phyloP scores from a whole-genome alignment of 805 yeast species.

The Candida ulmi region DNA sequence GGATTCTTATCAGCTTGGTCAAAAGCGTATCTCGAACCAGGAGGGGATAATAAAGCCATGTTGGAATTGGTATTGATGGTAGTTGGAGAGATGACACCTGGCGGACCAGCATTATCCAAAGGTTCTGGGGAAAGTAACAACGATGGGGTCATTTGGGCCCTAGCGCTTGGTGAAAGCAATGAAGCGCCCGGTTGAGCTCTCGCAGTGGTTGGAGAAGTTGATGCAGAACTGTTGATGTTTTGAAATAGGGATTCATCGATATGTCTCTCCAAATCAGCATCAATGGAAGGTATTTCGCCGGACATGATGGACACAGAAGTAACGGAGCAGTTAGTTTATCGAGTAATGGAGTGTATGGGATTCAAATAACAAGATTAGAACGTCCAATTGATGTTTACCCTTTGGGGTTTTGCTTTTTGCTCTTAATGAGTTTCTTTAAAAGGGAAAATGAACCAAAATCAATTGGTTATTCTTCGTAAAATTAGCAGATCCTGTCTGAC shows the following conservation, averaged over 20 bases:
- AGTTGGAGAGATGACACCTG: constrained; percentile 1
- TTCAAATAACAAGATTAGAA: too few species aligned
- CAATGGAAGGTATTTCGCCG: background rate
- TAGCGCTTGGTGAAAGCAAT: constrained; percentile 26
- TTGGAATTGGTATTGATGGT: background rate
- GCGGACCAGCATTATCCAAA: background rate
- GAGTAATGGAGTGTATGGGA: too few species aligned
- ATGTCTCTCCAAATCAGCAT: constrained; percentile 2
- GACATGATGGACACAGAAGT: background rate
- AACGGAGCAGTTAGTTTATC: too few species aligned
- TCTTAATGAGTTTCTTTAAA: too few species aligned
- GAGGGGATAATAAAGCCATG: constrained; percentile 37
- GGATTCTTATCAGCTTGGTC: constrained; percentile 14
- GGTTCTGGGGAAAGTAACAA: constrained; percentile 10
- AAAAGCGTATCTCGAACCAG: constrained; percentile 29
- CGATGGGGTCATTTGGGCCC: constrained; percentile 5
- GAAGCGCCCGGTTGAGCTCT: constrained; percentile 38
- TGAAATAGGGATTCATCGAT: constrained; percentile 7
- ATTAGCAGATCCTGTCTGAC: background rate
- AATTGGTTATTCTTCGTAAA: background rate
- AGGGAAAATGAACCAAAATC: too few species aligned
- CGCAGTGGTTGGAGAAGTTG: constrained; percentile 5
- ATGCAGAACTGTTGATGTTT: constrained; percentile 5
- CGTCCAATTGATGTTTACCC: too few species aligned
- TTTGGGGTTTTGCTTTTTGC: too few species aligned